Percentiles rank a stretch among this genome's conserved stretches.
phyloP scores from a whole-genome alignment of 495 filamentous ascomycete genomes.

The Sphaerosporella brunnea region DNA sequence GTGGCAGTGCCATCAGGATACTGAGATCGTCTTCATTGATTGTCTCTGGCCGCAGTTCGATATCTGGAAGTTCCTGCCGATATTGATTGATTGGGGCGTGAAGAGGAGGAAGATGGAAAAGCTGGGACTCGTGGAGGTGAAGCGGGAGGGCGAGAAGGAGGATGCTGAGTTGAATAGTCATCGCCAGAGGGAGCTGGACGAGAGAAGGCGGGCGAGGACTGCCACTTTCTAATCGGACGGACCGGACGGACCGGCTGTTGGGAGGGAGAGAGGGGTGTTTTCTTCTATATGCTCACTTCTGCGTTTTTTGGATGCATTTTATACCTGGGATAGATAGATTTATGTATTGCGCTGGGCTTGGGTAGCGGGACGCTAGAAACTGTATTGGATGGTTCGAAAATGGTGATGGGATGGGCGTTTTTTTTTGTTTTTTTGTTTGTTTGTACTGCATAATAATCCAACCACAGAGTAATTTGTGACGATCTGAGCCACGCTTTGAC shows the following conservation, averaged over 20 bases:
- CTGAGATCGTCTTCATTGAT: slow-evolving; percentile 77
- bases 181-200: slow-evolving; percentile 3
- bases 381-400: not conserved
- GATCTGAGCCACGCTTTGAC: not conserved
- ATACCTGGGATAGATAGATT: not conserved
- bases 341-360: not conserved
- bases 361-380: not conserved
- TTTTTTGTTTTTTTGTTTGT: not conserved
- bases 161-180: slow-evolving; percentile 7
- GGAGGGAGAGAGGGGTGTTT: not conserved
- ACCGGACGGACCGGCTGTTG: too few species aligned
- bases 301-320: not conserved
- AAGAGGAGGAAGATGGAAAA: slow-evolving; percentile 33
- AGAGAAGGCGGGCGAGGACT: not conserved
- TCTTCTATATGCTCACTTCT: not conserved
- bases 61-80: slow-evolving; percentile 82
- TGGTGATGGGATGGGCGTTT: not conserved
- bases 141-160: not conserved
- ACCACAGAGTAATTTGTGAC: not conserved
- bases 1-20: slow-evolving; percentile 89
- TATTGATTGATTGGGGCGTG: slow-evolving; percentile 83
- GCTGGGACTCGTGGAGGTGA: slow-evolving; percentile 1
- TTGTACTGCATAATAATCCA: not conserved
- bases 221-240: not conserved
- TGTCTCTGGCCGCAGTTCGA: slow-evolving; percentile 95